Evolutionary conservation across 2,329 filamentous ascomycete genomes (phyloP).

Genomic region (Tolypocladium album): DNA sequence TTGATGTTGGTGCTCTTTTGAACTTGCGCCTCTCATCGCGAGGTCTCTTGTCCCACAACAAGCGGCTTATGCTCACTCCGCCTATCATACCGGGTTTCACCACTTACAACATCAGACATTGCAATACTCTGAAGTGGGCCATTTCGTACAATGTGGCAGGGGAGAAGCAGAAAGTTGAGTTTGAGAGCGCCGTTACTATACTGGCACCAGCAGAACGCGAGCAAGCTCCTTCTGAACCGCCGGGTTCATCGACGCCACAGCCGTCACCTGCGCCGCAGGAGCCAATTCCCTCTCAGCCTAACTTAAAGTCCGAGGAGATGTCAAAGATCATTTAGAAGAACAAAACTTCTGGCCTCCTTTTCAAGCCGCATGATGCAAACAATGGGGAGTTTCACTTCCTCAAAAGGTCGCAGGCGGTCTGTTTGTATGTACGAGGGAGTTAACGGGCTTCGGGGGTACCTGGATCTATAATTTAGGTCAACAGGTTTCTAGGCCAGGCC

Average conservation of each 20-base stretch:
- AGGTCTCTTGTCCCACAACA: neutral
- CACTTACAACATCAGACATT: conserved; percentile 15
- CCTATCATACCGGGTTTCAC: conserved; percentile 9
- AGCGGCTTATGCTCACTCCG: neutral
- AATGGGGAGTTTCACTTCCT: too few species aligned
- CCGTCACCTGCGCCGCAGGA: neutral
- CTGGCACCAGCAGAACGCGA: neutral
- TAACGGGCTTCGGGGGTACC: neutral
- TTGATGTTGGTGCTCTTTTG: conserved; percentile 5
- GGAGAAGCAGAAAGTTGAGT: neutral
- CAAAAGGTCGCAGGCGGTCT: neutral
- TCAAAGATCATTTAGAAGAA: neutral
- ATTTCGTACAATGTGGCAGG: neutral
- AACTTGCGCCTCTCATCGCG: neutral
- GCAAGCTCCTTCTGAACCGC: neutral
- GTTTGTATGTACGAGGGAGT: neutral
- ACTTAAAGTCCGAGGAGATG: too few species aligned
- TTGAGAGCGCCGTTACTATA: neutral
- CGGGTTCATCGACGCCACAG: neutral
- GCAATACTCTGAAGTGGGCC: conserved; percentile 11
- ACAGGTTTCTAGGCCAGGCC: neutral
- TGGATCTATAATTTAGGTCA: neutral
- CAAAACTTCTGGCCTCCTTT: too few species aligned
- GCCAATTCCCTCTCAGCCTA: neutral
- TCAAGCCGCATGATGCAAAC: neutral